phyloP scores from a whole-genome alignment of 306 rosid species.

The Rosa chinensis region DNA sequence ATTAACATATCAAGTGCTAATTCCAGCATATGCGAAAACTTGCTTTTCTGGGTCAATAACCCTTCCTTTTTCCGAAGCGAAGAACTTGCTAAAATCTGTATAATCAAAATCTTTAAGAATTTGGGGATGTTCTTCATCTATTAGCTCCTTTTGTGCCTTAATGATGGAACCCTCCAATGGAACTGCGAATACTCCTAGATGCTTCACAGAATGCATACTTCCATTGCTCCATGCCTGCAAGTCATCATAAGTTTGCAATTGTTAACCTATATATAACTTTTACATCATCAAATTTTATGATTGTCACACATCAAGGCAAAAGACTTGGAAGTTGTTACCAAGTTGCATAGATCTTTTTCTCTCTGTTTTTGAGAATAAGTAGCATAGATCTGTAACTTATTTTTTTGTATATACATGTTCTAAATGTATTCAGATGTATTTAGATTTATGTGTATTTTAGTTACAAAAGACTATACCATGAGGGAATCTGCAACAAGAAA shows the following conservation, averaged over 20 bases:
- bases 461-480: slow-evolving; percentile 8
- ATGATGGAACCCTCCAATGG: slow-evolving; percentile 44
- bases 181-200: slow-evolving; percentile 42
- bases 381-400: not conserved
- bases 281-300: not conserved
- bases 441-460: not conserved
- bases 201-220: slow-evolving; percentile 44
- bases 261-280: not conserved
- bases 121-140: slow-evolving; percentile 57
- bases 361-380: not conserved
- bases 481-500: slow-evolving; percentile 21
- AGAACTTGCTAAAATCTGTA: not conserved
- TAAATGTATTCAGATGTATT: not conserved
- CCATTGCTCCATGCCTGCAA: slow-evolving; percentile 57
- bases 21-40: not conserved
- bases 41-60: not conserved
- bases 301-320: not conserved
- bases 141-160: slow-evolving; percentile 52
- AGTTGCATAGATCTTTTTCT: not conserved
- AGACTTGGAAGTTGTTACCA: not conserved
- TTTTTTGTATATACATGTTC: not conserved
- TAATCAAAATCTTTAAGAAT: slow-evolving; percentile 46
- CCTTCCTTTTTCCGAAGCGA: not conserved
- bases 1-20: slow-evolving; percentile 7
- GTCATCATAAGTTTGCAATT: not conserved